Evolutionary conservation across 495 filamentous ascomycete genomes (phyloP).

Genomic region (Rusavskia elegans): DNA sequence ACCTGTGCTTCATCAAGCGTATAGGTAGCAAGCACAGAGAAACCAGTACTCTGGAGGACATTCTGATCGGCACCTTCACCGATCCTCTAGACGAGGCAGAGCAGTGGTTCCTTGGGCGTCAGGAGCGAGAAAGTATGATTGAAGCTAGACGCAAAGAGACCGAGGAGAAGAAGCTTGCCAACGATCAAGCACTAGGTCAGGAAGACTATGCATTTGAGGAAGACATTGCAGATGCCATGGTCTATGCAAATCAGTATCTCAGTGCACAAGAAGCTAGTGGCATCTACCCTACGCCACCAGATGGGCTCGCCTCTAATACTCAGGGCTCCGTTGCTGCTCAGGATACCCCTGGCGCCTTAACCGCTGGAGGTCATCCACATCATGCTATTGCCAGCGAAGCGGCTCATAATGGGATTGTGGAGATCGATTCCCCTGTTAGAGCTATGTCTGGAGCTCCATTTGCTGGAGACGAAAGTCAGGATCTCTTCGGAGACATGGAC

Average conservation of each 20-base stretch:
- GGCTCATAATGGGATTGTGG: neutral
- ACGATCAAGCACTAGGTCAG: constrained; percentile 14
- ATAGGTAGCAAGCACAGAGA: too few species aligned
- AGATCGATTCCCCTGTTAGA: constrained; percentile 9
- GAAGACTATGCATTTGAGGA: constrained; percentile 12
- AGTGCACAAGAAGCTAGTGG: constrained; percentile 38
- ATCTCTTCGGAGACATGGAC: constrained; percentile 54
- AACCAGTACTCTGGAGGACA: neutral
- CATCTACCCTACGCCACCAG: constrained; percentile 81
- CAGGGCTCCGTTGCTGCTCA: constrained; percentile 18
- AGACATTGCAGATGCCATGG: constrained; percentile 1
- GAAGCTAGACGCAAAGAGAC: constrained; percentile 36
- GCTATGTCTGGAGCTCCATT: constrained; percentile 12
- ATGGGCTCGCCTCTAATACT: constrained; percentile 42
- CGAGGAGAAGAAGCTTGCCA: constrained; percentile 27
- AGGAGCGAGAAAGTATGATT: constrained; percentile 29
- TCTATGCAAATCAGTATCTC: constrained; percentile 31
- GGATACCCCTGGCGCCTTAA: neutral
- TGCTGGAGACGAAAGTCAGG: constrained; percentile 37
- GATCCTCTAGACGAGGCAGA: constrained; percentile 56
- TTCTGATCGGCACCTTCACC: constrained; percentile 4
- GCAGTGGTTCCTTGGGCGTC: constrained; percentile 42
- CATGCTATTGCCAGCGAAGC: constrained; percentile 8
- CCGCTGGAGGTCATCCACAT: neutral
- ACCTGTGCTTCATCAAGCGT: neutral